These are phyloP conservation scores for Lindgomyces ingoldianus DNA, from an alignment of 495 filamentous ascomycete species.

Conservation along the genomic window DNA sequence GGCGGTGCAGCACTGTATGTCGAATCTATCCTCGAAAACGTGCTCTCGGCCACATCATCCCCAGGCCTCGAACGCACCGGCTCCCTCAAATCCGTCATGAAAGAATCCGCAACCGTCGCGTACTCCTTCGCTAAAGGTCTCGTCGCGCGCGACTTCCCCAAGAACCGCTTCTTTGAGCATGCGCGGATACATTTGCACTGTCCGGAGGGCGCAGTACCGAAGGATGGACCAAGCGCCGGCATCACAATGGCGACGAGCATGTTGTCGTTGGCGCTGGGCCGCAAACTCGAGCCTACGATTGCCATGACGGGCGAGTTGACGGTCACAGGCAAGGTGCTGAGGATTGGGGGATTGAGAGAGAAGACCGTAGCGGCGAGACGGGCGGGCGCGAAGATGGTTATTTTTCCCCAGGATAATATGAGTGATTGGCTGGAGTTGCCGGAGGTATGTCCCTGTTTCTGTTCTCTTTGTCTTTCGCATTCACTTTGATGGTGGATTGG, in stretches of 20 bases:
- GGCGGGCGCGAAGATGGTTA: constrained; percentile 89
- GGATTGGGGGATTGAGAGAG: constrained; percentile 94
- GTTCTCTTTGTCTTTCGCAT: background rate
- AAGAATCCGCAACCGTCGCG: constrained; percentile 89
- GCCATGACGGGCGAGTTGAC: constrained; percentile 99
- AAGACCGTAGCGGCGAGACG: constrained; percentile 98
- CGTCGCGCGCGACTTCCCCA: constrained; percentile 78
- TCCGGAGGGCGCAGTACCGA: constrained; percentile 93
- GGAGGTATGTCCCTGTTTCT: constrained; percentile 64
- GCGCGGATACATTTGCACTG: constrained; percentile 95
- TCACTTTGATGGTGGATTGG: background rate
- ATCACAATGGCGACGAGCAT: constrained; percentile 96
- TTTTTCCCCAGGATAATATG: constrained; percentile 93
- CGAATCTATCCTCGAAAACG: constrained; percentile 89
- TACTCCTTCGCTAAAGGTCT: constrained; percentile 94
- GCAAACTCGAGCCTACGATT: constrained; percentile 76
- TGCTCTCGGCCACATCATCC: constrained; percentile 67
- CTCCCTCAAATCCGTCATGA: constrained; percentile 96
- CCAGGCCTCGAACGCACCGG: constrained; percentile 87
- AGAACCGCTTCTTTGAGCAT: constrained; percentile 95
- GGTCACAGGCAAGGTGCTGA: constrained; percentile 92
- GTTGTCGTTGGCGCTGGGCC: constrained; percentile 77
- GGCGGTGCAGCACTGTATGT: constrained; percentile 96
- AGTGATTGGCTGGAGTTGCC: constrained; percentile 98
- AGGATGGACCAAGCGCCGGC: constrained; percentile 93